Conservation (phyloP, 768 basidiomycete species). For the Candolleomyces eurysporus region DNA sequence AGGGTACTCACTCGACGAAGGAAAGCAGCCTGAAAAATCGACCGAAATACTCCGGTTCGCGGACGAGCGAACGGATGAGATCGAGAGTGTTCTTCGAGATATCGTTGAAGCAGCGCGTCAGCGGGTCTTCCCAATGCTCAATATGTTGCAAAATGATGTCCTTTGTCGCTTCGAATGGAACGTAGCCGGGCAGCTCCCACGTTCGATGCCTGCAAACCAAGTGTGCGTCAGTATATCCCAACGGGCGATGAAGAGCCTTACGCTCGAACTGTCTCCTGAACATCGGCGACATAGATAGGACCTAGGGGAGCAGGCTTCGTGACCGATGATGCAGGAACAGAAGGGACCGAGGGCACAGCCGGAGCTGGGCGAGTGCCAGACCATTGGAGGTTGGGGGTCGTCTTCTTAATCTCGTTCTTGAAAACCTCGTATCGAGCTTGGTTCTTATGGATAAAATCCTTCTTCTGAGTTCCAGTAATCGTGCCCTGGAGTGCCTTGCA, state of each 20-base stretch:
- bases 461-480: too few species aligned
- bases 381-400: slow-evolving; percentile 6
- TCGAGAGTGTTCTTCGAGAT: background rate
- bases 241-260: background rate
- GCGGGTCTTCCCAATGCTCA: slow-evolving; percentile 10
- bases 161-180: slow-evolving; percentile 14
- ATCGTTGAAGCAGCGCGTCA: slow-evolving; percentile 9
- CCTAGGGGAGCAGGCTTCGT: too few species aligned
- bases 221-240: background rate
- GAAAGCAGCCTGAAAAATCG: slow-evolving; percentile 2
- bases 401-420: slow-evolving; percentile 1
- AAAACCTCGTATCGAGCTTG: background rate
- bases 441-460: too few species aligned
- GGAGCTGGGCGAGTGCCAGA: background rate
- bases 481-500: too few species aligned
- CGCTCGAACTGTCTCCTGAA: slow-evolving; percentile 6
- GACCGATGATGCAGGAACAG: too few species aligned
- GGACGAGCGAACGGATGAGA: slow-evolving; percentile 7
- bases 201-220: slow-evolving; percentile 5
- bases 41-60: slow-evolving; percentile 8
- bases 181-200: slow-evolving; percentile 13
- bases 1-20: slow-evolving; percentile 9
- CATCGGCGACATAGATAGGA: too few species aligned
- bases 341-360: too few species aligned
- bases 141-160: slow-evolving; percentile 12